A percentile compares a stretch with the other conserved stretches of the same genome.
Evolutionary conservation across 2,329 filamentous ascomycete genomes (phyloP).

Genomic region (Beauveria sp.): DNA sequence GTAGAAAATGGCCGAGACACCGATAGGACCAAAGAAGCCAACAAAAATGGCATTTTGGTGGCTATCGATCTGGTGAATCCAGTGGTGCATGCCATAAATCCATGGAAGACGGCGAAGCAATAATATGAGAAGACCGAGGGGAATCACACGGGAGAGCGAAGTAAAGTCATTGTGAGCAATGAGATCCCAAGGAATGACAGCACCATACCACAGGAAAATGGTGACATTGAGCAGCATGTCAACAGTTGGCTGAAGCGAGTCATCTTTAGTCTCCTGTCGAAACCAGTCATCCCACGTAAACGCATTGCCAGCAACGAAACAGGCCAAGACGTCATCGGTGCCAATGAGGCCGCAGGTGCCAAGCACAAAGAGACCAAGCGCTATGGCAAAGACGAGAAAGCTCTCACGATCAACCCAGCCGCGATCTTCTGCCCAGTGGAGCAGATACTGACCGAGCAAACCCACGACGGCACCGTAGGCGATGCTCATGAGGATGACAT

Average conservation of each 20-base stretch:
- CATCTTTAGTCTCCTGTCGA: conserved; percentile 77
- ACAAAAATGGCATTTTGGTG: conserved; percentile 72
- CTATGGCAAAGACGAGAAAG: conserved; percentile 80
- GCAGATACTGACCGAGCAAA: conserved; percentile 71
- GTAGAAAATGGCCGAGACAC: conserved; percentile 86
- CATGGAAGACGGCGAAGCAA: conserved; percentile 71
- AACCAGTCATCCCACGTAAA: conserved; percentile 97
- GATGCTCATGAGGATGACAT: conserved; percentile 72
- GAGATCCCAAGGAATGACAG: conserved; percentile 69
- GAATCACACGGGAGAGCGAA: conserved; percentile 64
- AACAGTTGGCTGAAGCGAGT: conserved; percentile 87
- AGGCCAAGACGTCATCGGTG: conserved; percentile 83
- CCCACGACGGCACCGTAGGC: conserved; percentile 71
- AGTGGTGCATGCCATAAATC: conserved; percentile 63
- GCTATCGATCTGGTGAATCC: conserved; percentile 72
- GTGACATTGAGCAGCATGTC: conserved; percentile 89
- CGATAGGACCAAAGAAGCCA: conserved; percentile 89
- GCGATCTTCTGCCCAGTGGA: conserved; percentile 76
- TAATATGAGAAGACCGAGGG: conserved; percentile 68
- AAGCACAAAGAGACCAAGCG: conserved; percentile 76
- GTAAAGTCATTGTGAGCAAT: conserved; percentile 64
- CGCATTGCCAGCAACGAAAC: conserved; percentile 83
- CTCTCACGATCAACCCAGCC: conserved; percentile 81
- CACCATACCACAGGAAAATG: conserved; percentile 88
- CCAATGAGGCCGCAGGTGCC: conserved; percentile 83